Conservation (phyloP, 768 basidiomycete genomes). For the Ramaria sp. region DNA sequence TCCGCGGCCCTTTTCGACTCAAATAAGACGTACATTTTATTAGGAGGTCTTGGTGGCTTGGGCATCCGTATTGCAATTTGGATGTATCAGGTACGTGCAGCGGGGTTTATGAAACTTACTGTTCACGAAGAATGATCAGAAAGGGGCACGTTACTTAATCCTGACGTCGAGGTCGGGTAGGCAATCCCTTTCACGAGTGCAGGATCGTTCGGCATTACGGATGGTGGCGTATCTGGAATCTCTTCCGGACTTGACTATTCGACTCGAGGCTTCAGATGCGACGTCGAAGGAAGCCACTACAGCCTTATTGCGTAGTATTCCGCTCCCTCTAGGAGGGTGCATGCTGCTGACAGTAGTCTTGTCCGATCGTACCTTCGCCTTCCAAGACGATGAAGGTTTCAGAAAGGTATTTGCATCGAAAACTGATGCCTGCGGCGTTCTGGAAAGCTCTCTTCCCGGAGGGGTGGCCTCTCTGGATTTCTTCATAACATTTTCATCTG, state of each 20-base stretch:
- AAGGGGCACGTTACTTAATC: conserved; percentile 26
- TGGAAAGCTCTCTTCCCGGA: conserved; percentile 17
- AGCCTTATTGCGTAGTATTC: conserved; percentile 15
- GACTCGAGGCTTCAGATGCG: conserved; percentile 23
- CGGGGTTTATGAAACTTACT: not conserved
- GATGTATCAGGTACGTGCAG: conserved; percentile 28
- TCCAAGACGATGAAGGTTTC: conserved; percentile 21
- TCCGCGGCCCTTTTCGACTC: conserved; percentile 19
- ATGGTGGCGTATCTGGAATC: conserved; percentile 21
- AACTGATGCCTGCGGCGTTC: conserved; percentile 16
- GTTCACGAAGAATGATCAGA: conserved; percentile 13
- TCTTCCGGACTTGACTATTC: conserved; percentile 19
- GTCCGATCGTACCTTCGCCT: conserved; percentile 22
- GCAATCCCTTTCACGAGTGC: conserved; percentile 14
- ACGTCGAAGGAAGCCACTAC: conserved; percentile 15
- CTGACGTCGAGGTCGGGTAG: conserved; percentile 28
- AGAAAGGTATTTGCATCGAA: conserved; percentile 20
- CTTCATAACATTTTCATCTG: conserved; percentile 24
- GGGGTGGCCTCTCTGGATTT: conserved; percentile 23
- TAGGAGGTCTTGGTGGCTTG: conserved; percentile 30
- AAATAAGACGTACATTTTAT: conserved; percentile 24
- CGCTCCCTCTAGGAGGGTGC: conserved; percentile 21
- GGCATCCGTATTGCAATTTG: conserved; percentile 30
- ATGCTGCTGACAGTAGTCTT: conserved; percentile 23
- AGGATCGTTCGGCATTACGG: conserved; percentile 16